Conservation (phyloP, 139 green algal genomes). For the Deuterostichococcus epilithicus region DNA sequence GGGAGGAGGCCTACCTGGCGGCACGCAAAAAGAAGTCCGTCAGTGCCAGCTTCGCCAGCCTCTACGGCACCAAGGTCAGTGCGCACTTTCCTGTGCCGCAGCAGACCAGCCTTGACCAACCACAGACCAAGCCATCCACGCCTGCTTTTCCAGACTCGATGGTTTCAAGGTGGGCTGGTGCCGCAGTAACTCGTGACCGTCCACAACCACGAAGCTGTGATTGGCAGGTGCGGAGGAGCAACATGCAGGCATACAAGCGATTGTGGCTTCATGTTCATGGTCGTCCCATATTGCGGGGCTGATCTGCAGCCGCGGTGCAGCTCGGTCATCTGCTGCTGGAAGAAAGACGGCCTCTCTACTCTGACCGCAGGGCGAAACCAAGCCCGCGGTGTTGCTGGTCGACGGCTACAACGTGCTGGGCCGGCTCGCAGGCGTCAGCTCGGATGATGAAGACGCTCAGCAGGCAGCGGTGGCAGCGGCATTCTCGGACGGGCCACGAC, state of each 20-base stretch:
- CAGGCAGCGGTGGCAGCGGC: not conserved
- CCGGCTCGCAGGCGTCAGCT: not conserved
- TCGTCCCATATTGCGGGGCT: no score
- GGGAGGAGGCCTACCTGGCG: not conserved
- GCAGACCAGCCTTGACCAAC: no score
- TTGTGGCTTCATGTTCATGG: no score
- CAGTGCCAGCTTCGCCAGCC: not conserved
- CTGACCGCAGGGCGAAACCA: conserved; percentile 3
- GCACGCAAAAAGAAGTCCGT: not conserved
- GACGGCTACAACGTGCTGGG: conserved; percentile 52
- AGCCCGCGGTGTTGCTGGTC: conserved; percentile 35
- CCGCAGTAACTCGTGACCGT: no score
- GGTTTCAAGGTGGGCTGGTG: no score
- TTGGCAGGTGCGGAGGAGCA: no score
- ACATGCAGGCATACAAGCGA: no score
- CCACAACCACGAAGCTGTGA: no score
- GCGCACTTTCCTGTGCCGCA: no score
- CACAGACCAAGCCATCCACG: no score
- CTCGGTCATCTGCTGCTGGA: not conserved
- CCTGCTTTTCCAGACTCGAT: no score
- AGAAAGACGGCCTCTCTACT: not conserved
- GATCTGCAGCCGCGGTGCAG: not conserved
- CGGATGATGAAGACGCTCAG: not conserved
- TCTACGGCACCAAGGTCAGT: not conserved
- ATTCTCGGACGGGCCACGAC: not conserved